These are phyloP conservation scores for Phalaenopsis aphrodite DNA, from an alignment of 106 monocot genomes.

Conservation along the genomic window DNA sequence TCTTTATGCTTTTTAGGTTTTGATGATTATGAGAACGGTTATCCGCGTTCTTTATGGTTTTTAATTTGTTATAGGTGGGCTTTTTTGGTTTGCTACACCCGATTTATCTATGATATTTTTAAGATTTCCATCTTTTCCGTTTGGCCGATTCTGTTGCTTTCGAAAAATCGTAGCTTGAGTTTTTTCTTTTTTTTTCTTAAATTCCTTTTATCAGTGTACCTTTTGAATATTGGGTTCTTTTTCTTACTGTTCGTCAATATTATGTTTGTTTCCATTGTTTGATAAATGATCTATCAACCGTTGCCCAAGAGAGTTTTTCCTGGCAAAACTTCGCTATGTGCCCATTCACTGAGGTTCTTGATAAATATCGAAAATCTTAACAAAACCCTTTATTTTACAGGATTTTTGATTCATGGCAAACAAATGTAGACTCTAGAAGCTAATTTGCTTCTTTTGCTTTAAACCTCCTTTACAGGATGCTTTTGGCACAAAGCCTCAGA, in stretches of 20 bases:
- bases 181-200: background rate
- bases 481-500: slow-evolving; percentile 12
- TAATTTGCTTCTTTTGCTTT: background rate
- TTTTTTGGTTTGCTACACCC: background rate
- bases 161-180: background rate
- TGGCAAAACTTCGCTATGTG: background rate
- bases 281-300: too few species aligned
- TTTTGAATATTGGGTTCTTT: too few species aligned
- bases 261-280: too few species aligned
- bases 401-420: background rate
- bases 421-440: background rate
- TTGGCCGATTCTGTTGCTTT: background rate
- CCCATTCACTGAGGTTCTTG: background rate
- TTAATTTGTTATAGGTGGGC: background rate
- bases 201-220: too few species aligned
- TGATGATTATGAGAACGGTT: background rate
- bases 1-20: background rate
- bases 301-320: background rate
- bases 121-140: background rate
- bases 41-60: background rate
- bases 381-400: background rate
- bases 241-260: too few species aligned
- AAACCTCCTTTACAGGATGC: slow-evolving; percentile 11
- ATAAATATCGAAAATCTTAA: background rate
- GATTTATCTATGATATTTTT: background rate